phyloP scores from a whole-genome alignment of 2,329 filamentous ascomycete species.

The Ambrosiella beaveri region DNA sequence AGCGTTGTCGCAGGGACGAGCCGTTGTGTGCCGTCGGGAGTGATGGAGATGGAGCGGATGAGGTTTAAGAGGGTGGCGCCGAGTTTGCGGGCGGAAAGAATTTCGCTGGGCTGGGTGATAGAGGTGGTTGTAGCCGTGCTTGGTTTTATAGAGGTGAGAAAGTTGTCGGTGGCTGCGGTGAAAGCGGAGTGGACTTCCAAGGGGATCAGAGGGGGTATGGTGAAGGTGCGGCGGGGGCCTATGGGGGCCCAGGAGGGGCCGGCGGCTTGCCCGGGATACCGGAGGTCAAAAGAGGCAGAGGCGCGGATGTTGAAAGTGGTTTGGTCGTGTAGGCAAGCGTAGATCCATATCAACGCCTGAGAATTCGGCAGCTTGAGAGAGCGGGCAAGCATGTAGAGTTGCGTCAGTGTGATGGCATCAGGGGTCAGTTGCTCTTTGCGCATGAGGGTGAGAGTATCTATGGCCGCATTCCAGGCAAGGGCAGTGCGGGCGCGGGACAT shows the following conservation, averaged over 20 bases:
- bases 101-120: too few relatives aligned
- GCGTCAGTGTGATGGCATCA: constrained; percentile 7
- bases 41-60: too few relatives aligned
- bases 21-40: too few relatives aligned
- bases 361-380: constrained; percentile 15
- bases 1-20: too few relatives aligned
- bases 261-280: constrained; percentile 9
- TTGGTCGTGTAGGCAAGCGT: constrained; percentile 17
- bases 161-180: background rate
- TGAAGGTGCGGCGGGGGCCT: constrained; percentile 1
- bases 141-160: background rate
- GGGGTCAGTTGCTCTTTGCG: background rate
- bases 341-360: constrained; percentile 21
- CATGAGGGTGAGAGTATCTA: background rate
- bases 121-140: too few relatives aligned
- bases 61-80: too few relatives aligned
- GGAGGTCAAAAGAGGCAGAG: constrained; percentile 13
- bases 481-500: constrained; percentile 7
- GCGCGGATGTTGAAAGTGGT: constrained; percentile 18
- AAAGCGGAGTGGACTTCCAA: constrained; percentile 3
- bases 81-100: too few relatives aligned
- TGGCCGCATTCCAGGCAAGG: background rate
- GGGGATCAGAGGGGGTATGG: constrained; percentile 11
- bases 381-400: constrained; percentile 8
- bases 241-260: background rate